Base-by-base conservation (phyloP, 2,329 filamentous ascomycete species). In the Elsinoe perseae region DNA sequence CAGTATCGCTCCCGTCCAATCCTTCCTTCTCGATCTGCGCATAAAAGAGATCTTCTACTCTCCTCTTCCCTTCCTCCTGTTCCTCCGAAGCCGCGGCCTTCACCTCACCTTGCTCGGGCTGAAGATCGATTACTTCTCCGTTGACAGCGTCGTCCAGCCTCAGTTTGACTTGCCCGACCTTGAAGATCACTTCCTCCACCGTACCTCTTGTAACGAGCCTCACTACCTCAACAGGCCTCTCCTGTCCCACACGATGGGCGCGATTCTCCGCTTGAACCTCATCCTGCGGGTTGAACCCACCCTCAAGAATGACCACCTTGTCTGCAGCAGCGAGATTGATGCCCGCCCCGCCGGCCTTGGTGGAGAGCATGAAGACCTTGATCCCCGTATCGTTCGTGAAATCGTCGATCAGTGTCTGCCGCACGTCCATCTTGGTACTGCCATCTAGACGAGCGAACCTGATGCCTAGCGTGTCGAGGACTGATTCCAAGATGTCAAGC, bases 261-360 rank as follows among this genome's bases (percentile, higher is more conserved):
- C 93, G 85, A 69, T 98, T 97, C 75, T 97, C 93, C 0, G 93
- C 93, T 70, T 98, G 93, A n/a, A 95, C 84, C 67, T 98, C 93
- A 63, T 97, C 92, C 68, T 98, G 93, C 0, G 93, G 93, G 64
- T 98, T 98, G 74, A 96, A 95, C n/a, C 85, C 89, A 61, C 87
- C 87, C 71, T 98, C 93, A 69, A 97, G 96, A 65, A 98, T 93
- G 71, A 98, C 83, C 63, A 98, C 92, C 72, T 96, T 97, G 75
- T 97, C 97, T 3, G 93, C 93, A 32, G 87, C 88, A 6, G 92
- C 93, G 56, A 98, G 74, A 70, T 98, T 98, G 74, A 98, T 95
- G 38, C 93, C 93, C 0, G 92, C 93, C n/a, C 93, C 93, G 54
- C 93, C 93, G 0, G 92, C 91, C 59, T 90, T 92, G 0, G 93